A percentile compares a stretch with the other conserved stretches of the same genome.
phyloP scores from a whole-genome alignment of 176 grass and related monocot genomes.

The Triticum urartu region DNA sequence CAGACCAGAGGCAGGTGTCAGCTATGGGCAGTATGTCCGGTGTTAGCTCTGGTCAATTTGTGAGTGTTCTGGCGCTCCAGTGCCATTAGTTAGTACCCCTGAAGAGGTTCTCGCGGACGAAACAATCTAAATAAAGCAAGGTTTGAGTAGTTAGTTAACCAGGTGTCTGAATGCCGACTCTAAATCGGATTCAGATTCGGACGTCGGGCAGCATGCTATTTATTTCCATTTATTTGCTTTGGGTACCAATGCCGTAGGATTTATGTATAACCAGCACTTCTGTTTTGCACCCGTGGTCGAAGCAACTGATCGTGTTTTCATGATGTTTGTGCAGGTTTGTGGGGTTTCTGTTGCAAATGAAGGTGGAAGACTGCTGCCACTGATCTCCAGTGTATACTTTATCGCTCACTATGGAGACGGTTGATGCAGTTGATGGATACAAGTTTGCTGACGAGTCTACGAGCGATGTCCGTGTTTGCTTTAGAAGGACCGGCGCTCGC shows the following conservation, averaged over 20 bases:
- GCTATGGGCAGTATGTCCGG: neutral
- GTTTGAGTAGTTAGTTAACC: neutral
- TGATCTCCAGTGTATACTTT: slow-evolving; percentile 23
- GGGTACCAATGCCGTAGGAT: neutral
- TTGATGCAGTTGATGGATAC: slow-evolving; percentile 13
- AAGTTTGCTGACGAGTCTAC: slow-evolving; percentile 59
- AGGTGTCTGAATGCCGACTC: neutral
- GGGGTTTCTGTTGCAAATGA: slow-evolving; percentile 12
- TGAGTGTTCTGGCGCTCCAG: neutral
- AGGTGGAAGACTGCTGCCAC: neutral
- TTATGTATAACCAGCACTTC: neutral
- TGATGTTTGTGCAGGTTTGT: slow-evolving; percentile 21
- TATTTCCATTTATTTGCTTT: neutral
- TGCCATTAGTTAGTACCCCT: neutral
- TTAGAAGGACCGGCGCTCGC: slow-evolving; percentile 15
- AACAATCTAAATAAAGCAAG: neutral
- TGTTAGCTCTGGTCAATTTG: neutral
- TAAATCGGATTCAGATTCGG: neutral
- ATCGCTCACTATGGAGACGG: slow-evolving; percentile 48
- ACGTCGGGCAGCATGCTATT: neutral
- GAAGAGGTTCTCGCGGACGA: neutral
- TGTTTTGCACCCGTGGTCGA: neutral
- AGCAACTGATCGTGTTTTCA: neutral
- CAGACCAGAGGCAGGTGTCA: neutral
- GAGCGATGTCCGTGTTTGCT: slow-evolving; percentile 65